Evolutionary conservation across 2,329 filamentous ascomycete genomes (phyloP).

Genomic region (Colletotrichum plurivorum): DNA sequence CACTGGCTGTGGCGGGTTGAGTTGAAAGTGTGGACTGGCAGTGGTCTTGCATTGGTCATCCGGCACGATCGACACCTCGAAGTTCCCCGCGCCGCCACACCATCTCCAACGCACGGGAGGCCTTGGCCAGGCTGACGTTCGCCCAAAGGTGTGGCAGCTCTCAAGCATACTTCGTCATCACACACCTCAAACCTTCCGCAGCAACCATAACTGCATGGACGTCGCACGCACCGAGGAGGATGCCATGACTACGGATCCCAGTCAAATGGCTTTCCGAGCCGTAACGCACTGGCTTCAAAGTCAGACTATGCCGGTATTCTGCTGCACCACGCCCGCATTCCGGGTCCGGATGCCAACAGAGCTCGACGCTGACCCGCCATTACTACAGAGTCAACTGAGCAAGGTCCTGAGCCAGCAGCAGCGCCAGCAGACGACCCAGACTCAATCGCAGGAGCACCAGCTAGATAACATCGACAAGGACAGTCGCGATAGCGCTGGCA

Average conservation of each 20-base stretch:
- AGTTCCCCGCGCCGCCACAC: constrained; percentile 39
- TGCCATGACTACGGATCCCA: constrained; percentile 41
- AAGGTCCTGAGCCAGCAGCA: constrained; percentile 35
- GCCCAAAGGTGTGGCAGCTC: constrained; percentile 27
- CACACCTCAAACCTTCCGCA: constrained; percentile 33
- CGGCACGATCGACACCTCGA: constrained; percentile 30
- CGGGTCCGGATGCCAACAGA: constrained; percentile 36
- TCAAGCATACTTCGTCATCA: constrained; percentile 35
- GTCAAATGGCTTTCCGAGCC: constrained; percentile 41
- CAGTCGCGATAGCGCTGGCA: constrained; percentile 14
- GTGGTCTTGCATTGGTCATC: constrained; percentile 38
- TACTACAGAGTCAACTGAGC: constrained; percentile 39
- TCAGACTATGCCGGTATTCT: constrained; percentile 41
- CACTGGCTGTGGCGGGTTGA: constrained; percentile 22
- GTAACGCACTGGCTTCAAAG: constrained; percentile 40
- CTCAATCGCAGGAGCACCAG: constrained; percentile 21
- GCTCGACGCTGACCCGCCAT: constrained; percentile 38
- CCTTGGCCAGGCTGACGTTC: constrained; percentile 38
- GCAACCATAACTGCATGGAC: constrained; percentile 40
- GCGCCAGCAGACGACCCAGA: neutral
- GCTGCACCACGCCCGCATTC: constrained; percentile 39
- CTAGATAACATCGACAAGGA: constrained; percentile 29
- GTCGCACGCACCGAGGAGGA: constrained; percentile 38
- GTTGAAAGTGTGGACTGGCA: constrained; percentile 22
- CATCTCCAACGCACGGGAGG: constrained; percentile 36